phyloP scores from a whole-genome alignment of 768 basidiomycete species.

The Russula virescens region DNA sequence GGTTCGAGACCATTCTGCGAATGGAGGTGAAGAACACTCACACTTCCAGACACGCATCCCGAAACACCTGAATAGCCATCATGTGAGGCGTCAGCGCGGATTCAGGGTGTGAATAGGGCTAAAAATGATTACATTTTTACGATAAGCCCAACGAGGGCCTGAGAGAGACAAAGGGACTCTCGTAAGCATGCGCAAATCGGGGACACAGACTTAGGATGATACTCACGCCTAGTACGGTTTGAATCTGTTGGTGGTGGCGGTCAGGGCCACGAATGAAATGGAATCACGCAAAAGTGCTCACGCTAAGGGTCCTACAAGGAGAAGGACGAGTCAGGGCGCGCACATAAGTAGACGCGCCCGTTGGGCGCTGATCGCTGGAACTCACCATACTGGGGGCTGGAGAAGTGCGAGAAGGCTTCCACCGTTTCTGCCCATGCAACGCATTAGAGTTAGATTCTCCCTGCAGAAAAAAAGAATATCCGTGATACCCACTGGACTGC shows the following conservation, averaged over 20 bases:
- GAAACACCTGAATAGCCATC: constrained; percentile 20
- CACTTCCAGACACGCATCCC: constrained; percentile 25
- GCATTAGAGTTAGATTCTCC: background rate
- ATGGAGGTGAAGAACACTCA: background rate
- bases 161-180: background rate
- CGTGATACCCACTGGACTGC: constrained; percentile 6
- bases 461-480: background rate
- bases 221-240: constrained; percentile 23
- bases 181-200: background rate
- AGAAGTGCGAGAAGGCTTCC: constrained; percentile 7
- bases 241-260: constrained; percentile 5
- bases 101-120: background rate
- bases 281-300: constrained; percentile 5
- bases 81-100: background rate
- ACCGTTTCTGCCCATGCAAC: constrained; percentile 2
- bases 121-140: constrained; percentile 18
- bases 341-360: background rate
- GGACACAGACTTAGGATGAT: background rate
- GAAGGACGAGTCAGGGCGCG: background rate
- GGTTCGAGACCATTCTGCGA: background rate
- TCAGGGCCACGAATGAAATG: constrained; percentile 2
- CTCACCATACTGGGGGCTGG: constrained; percentile 22
- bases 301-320: constrained; percentile 19
- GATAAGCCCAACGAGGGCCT: constrained; percentile 18
- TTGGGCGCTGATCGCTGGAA: background rate